Evolutionary conservation across 306 rosid species (phyloP), one percentile per base, ranked within the genome.

Genomic region (Cyamopsis tetragonoloba): DNA sequence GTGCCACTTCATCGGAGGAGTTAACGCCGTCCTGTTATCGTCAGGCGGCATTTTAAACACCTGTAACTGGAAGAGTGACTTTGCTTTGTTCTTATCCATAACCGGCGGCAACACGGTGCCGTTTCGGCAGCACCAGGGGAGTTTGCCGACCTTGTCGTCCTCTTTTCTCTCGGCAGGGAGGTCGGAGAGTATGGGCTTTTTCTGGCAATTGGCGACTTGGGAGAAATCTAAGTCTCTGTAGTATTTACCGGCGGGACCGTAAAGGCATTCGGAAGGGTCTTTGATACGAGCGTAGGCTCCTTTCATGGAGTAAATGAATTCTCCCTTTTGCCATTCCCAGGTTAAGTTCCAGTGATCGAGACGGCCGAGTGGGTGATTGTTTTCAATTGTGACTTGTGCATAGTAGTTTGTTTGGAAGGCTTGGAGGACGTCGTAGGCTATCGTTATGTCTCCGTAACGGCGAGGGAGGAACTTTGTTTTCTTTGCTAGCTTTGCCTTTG

Each of bases 321-420:
- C 98, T 4, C 95, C 96, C 0, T 62, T 68, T 67, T 66, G 83
- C 98, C 98, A 92, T 41, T 92, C 95, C 91, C 92, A 92, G 4
- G 98, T 82, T 3, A 92, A 4, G 72, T 92, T 92, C 96, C 98
- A 89, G 14, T 84, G 95, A 48, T 92, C 98, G 0, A 92, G 92
- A 8, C 98, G 88, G 17, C 96, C 95, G 0, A 92, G 41, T 0
- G 96, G 91, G 74, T 87, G 82, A 46, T 62, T 13, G 83, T 89
- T 86, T 46, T 92, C 96, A 1, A 92, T 77, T 44, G 87, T 89
- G 0, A 92, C 78, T 32, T 92, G 93, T 1, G 67, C 96, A 0
- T 71, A 79, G 66, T 92, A 92, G 84, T 44, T 92, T 18, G 32
- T 77, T 11, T 75, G 18, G 53, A 28, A 81, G 6, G 96, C 73